Evolutionary conservation across 2,329 filamentous ascomycete species (phyloP).

Genomic region (Alternaria consortialis): DNA sequence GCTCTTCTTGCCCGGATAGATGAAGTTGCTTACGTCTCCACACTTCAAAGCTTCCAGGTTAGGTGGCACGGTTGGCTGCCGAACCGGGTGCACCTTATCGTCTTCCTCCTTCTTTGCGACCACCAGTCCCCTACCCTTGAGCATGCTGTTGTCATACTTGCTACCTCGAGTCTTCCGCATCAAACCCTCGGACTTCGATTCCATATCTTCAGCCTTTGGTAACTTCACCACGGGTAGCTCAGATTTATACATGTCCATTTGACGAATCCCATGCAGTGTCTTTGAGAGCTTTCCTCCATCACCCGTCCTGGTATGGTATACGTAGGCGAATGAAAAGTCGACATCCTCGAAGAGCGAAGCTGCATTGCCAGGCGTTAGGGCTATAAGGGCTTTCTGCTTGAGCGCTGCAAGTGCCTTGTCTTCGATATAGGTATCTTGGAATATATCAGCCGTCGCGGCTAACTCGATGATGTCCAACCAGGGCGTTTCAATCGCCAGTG

Average conservation of each 20-base stretch:
- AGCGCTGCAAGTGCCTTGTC: background rate
- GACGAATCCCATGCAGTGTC: background rate
- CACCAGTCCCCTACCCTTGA: background rate
- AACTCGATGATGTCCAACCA: slow-evolving; percentile 14
- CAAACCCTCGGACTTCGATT: background rate
- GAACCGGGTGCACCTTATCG: background rate
- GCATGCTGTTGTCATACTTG: background rate
- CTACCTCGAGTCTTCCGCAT: background rate
- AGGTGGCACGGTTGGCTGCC: slow-evolving; percentile 12
- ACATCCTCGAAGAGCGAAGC: background rate
- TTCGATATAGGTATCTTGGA: slow-evolving; percentile 1
- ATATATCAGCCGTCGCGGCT: background rate
- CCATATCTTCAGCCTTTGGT: background rate
- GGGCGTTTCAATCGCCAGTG: background rate
- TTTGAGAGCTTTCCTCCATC: background rate
- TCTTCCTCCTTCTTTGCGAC: background rate
- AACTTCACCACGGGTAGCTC: background rate
- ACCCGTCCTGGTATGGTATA: background rate
- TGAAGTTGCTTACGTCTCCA: slow-evolving; percentile 1
- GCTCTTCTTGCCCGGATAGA: background rate
- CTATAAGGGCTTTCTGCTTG: background rate
- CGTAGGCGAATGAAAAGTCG: background rate
- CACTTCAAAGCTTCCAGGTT: background rate
- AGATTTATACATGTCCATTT: background rate
- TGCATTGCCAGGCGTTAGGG: background rate